phyloP scores from a whole-genome alignment of 306 rosid species.

The Vicia villosa region DNA sequence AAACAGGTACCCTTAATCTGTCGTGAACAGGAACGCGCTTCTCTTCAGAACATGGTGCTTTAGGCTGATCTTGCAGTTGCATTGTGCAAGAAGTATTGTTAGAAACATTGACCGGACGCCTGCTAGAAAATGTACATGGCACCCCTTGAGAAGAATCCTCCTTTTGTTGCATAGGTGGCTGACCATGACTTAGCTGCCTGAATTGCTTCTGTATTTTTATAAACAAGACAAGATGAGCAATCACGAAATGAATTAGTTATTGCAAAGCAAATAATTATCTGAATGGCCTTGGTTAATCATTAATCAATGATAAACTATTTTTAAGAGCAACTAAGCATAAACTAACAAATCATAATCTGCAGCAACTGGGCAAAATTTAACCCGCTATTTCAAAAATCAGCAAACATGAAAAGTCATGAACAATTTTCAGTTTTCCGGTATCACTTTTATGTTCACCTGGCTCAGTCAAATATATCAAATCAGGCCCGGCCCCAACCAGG shows the following conservation, averaged over 20 bases:
- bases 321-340: not conserved
- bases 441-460: not conserved
- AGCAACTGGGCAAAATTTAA: not conserved
- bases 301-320: conserved; percentile 7
- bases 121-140: conserved; percentile 15
- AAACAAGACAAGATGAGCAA: conserved; percentile 33
- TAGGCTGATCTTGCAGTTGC: conserved; percentile 40
- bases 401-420: not conserved
- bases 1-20: conserved; percentile 73
- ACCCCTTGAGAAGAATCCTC: conserved; percentile 39
- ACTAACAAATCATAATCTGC: conserved; percentile 2
- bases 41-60: conserved; percentile 43
- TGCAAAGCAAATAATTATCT: conserved; percentile 8
- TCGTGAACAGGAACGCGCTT: conserved; percentile 59
- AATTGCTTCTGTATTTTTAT: conserved; percentile 72
- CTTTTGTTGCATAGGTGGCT: conserved; percentile 38
- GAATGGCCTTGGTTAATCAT: conserved; percentile 5
- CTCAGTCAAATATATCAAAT: not conserved
- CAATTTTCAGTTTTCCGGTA: not conserved
- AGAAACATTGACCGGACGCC: conserved; percentile 13
- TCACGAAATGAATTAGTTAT: not conserved
- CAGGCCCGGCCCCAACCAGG: no score
- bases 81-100: conserved; percentile 22
- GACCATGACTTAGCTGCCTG: conserved; percentile 53
- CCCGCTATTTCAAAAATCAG: not conserved